Evolutionary conservation across 495 filamentous ascomycete species (phyloP), one percentile per base, ranked within the genome.

Genomic region (Rhizodiscina lignyota): DNA sequence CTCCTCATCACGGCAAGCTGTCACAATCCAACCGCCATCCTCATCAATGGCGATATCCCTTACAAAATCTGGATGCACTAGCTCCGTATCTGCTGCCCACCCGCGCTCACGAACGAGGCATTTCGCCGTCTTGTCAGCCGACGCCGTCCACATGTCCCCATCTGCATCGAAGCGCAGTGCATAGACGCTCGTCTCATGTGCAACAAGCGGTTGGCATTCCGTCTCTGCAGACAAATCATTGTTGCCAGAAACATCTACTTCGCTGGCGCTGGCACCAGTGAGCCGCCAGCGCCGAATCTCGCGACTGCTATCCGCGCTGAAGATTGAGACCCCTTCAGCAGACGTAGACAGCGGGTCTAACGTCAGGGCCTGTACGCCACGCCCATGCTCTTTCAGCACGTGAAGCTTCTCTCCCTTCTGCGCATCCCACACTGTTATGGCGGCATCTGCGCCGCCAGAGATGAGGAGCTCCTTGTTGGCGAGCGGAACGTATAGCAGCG

Each of bases 171-270:
- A 78, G 18, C 61, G 54, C 6, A 94, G 54, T 46, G 67, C 75
- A 54, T 93, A 81, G 10, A 97, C 77, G 41, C 76, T 89, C 2
- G 89, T 97, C 17, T 92, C 84, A 55, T 94, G 87, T 31, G 76
- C 75, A 10, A 79, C 54, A 21, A 94, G 70, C 1, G 79, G 70
- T 10, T 69, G 65, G 0, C 51, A 32, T 51, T 36, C 11, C 4
- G 31, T 11, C 23, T 18, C 23, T 5, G 1, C 6, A 2, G 21
- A 6, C 21, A 28, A 31, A 26, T 32, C 32, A 4, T 6, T 23
- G 23, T 19, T 19, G n/a, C 17, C 17, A 24, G 5, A 10, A 5
- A 8, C 10, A 10, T 10, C 15, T 5, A 53, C 32, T 29, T 56
- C 45, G 13, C 26, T 34, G 3, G 44, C 38, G 10, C 34, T 20